Evolutionary conservation across 495 filamentous ascomycete species (phyloP), one percentile per base, ranked within the genome.

Genomic region (Glarea lozoyensis): DNA sequence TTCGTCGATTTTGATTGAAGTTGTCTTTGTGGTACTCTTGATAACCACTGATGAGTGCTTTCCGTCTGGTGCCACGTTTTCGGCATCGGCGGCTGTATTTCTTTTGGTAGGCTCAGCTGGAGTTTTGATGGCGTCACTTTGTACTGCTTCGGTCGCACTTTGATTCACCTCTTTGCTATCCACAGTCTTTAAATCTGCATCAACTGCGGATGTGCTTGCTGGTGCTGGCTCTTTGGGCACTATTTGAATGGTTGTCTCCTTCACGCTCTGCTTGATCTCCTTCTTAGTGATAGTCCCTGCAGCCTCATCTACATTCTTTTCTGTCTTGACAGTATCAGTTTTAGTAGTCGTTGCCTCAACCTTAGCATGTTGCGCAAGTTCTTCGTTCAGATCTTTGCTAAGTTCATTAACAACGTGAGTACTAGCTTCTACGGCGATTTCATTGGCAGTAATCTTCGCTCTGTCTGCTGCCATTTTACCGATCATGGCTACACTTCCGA

Each of bases 401-500:
- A 37, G 35, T 6, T 21, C 35, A 7, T 37, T 21, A 19, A 37
- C 35, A 16, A 37, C 35, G 16, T 37, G 35, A 20, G 10, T 20
- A 19, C 35, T 37, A 6, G 35, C 43, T 5, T 37, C 39, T 7
- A 31, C 18, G 0, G 42, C 49, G 22, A 52, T 46, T n/a, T 31
- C 19, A 12, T 18, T 37, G 2, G 32, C 49, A 2, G 23, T 43
- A 18, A 43, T 43, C 13, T 43, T 46, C 3, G 43, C 43, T 6
- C 10, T 17, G 36, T 42, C 40, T 2, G 38, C 75, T 24, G 78
- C 71, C 60, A 79, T 77, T 24, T 72, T 68, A 24, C 72, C 70
- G 53, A 92, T 86, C 49, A 88, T 79, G 1, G 69, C 55, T 53
- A 80, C 67, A 58, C 88, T 85, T 13, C 67, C 66, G 2, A 57